Conservation (phyloP, 495 filamentous ascomycete species). For the Penicillium malachiteum region DNA sequence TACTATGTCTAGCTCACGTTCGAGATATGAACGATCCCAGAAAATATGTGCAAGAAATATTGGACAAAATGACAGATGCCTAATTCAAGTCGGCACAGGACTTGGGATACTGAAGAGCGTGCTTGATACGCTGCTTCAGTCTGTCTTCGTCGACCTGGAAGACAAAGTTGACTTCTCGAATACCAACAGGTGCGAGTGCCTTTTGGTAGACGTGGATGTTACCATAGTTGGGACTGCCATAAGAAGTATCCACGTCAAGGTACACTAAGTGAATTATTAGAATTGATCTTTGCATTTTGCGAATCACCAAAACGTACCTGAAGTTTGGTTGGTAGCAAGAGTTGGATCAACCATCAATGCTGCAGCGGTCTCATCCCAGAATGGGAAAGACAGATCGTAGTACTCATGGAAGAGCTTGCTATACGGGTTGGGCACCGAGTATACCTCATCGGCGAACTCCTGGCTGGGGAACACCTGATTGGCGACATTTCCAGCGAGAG, state of each 20-base stretch:
- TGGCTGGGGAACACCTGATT: slow-evolving; percentile 33
- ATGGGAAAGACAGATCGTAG: slow-evolving; percentile 34
- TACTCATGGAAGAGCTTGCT: slow-evolving; percentile 32
- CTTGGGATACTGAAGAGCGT: slow-evolving; percentile 29
- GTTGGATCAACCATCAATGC: slow-evolving; percentile 36
- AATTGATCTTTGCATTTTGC: neutral
- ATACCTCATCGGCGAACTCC: slow-evolving; percentile 27
- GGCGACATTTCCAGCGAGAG: slow-evolving; percentile 40
- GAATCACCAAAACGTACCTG: slow-evolving; percentile 15
- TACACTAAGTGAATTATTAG: slow-evolving; percentile 18
- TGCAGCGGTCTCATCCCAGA: slow-evolving; percentile 44
- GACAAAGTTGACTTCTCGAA: slow-evolving; percentile 33
- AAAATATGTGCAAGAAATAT: too few relatives aligned
- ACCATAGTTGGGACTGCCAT: slow-evolving; percentile 36
- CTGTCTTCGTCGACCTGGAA: slow-evolving; percentile 31
- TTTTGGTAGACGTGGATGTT: slow-evolving; percentile 36
- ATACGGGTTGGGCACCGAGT: slow-evolving; percentile 24
- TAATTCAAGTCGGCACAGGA: slow-evolving; percentile 19
- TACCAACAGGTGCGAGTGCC: slow-evolving; percentile 28
- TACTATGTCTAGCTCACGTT: too few relatives aligned
- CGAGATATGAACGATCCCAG: too few relatives aligned
- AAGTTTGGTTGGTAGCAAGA: slow-evolving; percentile 27
- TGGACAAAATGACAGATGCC: neutral
- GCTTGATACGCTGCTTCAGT: slow-evolving; percentile 30
- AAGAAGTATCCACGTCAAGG: slow-evolving; percentile 35